Evolutionary conservation across 2,329 filamentous ascomycete species (phyloP), one percentile per base, ranked within the genome.

Genomic region (Fusarium sp.): DNA sequence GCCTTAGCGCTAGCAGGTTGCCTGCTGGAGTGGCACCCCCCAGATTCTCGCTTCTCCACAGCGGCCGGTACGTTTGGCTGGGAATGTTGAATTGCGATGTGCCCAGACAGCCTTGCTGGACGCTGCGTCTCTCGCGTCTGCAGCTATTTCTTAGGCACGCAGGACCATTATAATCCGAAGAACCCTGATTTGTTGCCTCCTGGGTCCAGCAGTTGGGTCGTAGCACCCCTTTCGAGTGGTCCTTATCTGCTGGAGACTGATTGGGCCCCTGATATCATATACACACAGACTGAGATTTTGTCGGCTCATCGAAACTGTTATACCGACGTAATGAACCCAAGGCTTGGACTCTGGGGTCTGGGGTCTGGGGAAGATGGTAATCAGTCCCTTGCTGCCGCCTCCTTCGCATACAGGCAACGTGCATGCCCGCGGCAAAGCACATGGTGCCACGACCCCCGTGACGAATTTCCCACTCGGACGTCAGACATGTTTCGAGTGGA

Each of bases 11-110:
- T 58, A 75, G 72, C 57, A 64, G 61, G 67, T 71, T 69, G 70
- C 59, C 72, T 75, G 66, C 60, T 66, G 46, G 59, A 62, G 55
- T 62, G 67, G 57, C 55, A 42, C 69, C 67, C 71, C 76, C 76
- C 73, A 35, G 75, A 74, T 73, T 77, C 70, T 71, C 55, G 61
- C 53, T 66, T 72, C 72, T 67, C 77, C 77, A 78, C 75, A 75
- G 65, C 70, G 74, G 76, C 72, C 76, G 74, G 71, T 66, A 68
- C 70, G 70, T 67, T 61, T 76, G 63, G 58, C 67, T 72, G 67
- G 69, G 70, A 64, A 66, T 66, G 60, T 57, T 60, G 64, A 59
- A 36, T 56, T 55, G 36, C 38, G 53, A 58, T 58, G 58, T 58
- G 35, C 66, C 51, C 57, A 67, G 63, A 67, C 71, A 69, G 57